Percentiles rank a stretch among this genome's conserved stretches.
These are phyloP conservation scores for Stachybotrys chartarum DNA, from an alignment of 2,329 filamentous ascomycete genomes.

Conservation along the genomic window DNA sequence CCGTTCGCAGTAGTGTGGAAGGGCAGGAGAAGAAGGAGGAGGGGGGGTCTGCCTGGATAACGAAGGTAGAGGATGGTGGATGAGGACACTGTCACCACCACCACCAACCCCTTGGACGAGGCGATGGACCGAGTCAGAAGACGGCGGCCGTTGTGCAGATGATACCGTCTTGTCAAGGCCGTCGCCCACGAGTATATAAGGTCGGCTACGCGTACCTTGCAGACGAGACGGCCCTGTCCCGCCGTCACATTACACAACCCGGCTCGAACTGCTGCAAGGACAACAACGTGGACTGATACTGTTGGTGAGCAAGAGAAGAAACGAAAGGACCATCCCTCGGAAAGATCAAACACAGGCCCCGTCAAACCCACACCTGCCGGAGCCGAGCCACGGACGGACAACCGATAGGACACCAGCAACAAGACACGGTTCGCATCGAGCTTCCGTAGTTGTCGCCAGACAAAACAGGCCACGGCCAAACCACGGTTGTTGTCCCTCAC, in stretches of 20 bases:
- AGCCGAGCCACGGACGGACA: neutral
- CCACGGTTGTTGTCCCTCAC: too few species aligned
- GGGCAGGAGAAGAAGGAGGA: neutral
- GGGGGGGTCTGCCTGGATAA: neutral
- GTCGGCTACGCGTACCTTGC: conserved; percentile 9
- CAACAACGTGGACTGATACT: neutral
- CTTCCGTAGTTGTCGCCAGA: too few species aligned
- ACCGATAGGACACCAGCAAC: too few species aligned
- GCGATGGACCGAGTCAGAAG: neutral
- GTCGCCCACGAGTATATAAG: conserved; percentile 17
- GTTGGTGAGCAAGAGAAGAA: neutral
- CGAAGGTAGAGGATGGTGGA: neutral
- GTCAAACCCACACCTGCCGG: neutral
- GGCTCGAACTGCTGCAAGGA: neutral
- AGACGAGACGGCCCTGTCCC: neutral
- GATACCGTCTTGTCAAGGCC: conserved; percentile 16
- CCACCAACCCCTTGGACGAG: neutral
- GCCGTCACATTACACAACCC: too few species aligned
- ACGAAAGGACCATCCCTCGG: neutral
- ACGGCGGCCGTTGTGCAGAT: neutral
- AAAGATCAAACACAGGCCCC: too few species aligned
- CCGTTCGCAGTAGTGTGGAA: neutral
- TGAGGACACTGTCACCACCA: neutral
- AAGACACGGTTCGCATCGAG: too few species aligned
- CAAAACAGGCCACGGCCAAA: too few species aligned